Percentiles rank a stretch among this genome's conserved stretches.
phyloP scores from a whole-genome alignment of 352 stramenopile species.

The Globisporangium radiosum region DNA sequence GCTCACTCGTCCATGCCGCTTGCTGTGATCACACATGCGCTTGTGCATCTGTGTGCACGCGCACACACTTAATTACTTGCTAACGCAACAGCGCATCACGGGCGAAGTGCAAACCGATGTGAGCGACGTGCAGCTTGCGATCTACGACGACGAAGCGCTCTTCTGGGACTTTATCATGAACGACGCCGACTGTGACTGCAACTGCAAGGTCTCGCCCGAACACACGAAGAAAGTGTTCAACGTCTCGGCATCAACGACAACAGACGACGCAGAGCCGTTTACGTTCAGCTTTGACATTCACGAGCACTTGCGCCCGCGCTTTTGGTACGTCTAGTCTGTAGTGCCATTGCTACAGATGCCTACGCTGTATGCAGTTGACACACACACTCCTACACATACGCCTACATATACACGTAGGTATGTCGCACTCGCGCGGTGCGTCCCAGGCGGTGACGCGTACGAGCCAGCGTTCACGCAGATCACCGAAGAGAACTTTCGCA shows the following conservation, averaged over 20 bases:
- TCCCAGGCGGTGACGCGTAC: conserved; percentile 55
- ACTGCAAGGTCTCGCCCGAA: conserved; percentile 59
- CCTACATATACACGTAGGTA: conserved; percentile 18
- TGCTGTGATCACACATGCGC: too few relatives aligned
- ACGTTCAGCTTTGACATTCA: conserved; percentile 56
- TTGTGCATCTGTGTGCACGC: not conserved
- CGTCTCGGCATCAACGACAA: conserved; percentile 28
- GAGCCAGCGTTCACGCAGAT: conserved; percentile 58
- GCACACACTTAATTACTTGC: not conserved
- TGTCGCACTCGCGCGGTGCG: conserved; percentile 60
- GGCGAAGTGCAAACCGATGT: conserved; percentile 61
- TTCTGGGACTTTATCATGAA: conserved; percentile 79
- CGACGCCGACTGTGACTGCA: conserved; percentile 49
- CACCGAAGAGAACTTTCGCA: conserved; percentile 57
- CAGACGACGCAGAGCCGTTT: conserved; percentile 41
- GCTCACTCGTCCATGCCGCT: not conserved
- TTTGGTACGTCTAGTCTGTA: conserved; percentile 27
- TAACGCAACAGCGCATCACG: conserved; percentile 30
- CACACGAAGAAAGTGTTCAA: conserved; percentile 73
- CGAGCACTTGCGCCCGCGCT: conserved; percentile 56
- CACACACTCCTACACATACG: not conserved
- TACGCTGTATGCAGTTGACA: not conserved
- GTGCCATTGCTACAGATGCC: too few relatives aligned
- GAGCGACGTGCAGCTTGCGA: conserved; percentile 52
- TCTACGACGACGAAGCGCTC: conserved; percentile 74